phyloP scores from a whole-genome alignment of 176 grass and related monocot genomes.

The Oryza australiensis region DNA sequence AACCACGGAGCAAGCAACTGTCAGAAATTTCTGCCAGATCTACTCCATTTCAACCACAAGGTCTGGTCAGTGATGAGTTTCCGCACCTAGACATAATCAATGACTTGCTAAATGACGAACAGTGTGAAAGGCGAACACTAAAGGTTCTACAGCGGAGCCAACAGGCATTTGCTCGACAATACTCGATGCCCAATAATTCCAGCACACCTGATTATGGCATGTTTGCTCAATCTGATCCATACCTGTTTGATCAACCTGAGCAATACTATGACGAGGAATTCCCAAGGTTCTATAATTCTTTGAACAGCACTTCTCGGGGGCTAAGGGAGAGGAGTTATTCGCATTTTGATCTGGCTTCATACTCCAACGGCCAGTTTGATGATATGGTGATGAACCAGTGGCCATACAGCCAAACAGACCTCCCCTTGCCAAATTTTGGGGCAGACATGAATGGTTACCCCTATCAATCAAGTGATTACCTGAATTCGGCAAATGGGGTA shows the following conservation, averaged over 20 bases:
- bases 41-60: slow-evolving; percentile 64
- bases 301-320: slow-evolving; percentile 30
- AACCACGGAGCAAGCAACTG: slow-evolving; percentile 41
- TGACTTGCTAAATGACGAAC: slow-evolving; percentile 85
- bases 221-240: slow-evolving; percentile 43
- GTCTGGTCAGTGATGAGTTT: slow-evolving; percentile 65
- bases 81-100: slow-evolving; percentile 99
- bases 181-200: slow-evolving; percentile 62
- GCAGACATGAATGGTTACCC: slow-evolving; percentile 56
- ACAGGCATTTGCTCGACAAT: slow-evolving; percentile 60
- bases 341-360: slow-evolving; percentile 60
- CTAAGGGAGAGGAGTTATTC: slow-evolving; percentile 56
- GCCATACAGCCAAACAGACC: slow-evolving; percentile 54
- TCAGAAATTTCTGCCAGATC: slow-evolving; percentile 61
- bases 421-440: slow-evolving; percentile 41
- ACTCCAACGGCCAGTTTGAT: slow-evolving; percentile 56
- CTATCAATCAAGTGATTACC: slow-evolving; percentile 54
- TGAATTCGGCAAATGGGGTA: slow-evolving; percentile 40
- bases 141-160: slow-evolving; percentile 36
- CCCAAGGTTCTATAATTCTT: slow-evolving; percentile 38
- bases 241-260: slow-evolving; percentile 49
- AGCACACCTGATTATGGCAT: slow-evolving; percentile 47
- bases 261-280: slow-evolving; percentile 37
- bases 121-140: slow-evolving; percentile 39
- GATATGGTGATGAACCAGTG: slow-evolving; percentile 59